Conservation (phyloP, 805 yeast genomes). For the Suhomyces sp. region DNA sequence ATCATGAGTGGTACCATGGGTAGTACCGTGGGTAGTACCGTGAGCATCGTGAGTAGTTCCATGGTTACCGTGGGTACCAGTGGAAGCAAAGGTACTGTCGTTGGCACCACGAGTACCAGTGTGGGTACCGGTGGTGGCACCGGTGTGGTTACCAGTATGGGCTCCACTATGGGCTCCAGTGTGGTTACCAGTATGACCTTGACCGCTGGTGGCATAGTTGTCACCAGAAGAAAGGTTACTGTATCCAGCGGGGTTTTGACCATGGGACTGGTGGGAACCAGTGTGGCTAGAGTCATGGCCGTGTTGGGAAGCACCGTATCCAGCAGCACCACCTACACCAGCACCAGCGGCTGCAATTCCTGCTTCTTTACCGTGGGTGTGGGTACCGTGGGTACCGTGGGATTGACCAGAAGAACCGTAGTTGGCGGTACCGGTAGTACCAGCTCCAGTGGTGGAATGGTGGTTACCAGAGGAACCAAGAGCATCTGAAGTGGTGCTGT, state of each 20-base stretch:
- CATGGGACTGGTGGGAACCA: background rate
- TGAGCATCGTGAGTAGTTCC: conserved; percentile 2
- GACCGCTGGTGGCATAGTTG: background rate
- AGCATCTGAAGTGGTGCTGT: background rate
- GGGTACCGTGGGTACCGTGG: too few species aligned
- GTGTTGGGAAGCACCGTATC: conserved; percentile 3
- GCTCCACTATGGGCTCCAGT: background rate
- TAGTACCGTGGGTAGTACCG: conserved; percentile 2
- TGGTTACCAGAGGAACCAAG: conserved; percentile 8
- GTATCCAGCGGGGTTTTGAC: background rate
- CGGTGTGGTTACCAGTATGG: conserved; percentile 1
- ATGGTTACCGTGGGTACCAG: background rate
- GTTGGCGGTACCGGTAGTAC: background rate
- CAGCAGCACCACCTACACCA: conserved; percentile 4
- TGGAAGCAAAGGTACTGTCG: too few species aligned
- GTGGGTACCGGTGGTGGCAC: background rate
- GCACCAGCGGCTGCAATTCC: conserved; percentile 3
- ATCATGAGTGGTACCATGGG: conserved; percentile 5
- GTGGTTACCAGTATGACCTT: background rate
- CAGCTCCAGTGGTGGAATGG: background rate
- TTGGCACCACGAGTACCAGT: background rate
- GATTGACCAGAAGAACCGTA: conserved; percentile 6
- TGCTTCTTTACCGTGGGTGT: conserved; percentile 1
- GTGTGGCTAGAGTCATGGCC: background rate
- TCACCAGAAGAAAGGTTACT: background rate